Evolutionary conservation across 306 rosid genomes (phyloP).

Genomic region (Rosa chinensis): DNA sequence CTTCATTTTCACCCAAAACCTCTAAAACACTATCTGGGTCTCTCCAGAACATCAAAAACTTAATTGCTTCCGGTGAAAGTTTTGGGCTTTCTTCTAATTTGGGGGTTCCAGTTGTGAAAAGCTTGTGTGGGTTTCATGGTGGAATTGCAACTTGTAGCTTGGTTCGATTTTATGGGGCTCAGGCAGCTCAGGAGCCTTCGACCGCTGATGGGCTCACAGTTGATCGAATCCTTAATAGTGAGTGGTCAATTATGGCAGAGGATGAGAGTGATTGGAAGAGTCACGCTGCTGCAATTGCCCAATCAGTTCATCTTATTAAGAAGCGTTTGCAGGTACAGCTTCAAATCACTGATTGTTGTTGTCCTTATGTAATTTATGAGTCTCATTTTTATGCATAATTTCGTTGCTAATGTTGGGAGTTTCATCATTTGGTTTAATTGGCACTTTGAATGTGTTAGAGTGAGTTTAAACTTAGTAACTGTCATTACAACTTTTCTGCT

Average conservation of each 20-base stretch:
- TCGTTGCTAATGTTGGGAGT: neutral
- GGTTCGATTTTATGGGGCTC: conserved; percentile 47
- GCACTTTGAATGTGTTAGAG: neutral
- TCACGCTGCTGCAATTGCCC: conserved; percentile 83
- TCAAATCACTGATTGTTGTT: neutral
- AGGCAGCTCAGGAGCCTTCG: conserved; percentile 47
- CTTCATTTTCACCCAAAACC: conserved; percentile 22
- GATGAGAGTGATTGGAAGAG: conserved; percentile 86
- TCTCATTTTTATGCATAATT: neutral
- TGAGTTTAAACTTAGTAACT: neutral
- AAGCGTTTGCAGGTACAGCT: conserved; percentile 68
- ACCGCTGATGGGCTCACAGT: conserved; percentile 82
- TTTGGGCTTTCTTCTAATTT: conserved; percentile 14
- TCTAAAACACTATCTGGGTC: conserved; percentile 21
- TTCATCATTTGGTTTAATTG: neutral
- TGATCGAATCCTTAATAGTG: conserved; percentile 52
- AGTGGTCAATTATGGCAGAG: conserved; percentile 68
- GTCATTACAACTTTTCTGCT: neutral
- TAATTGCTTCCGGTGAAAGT: neutral
- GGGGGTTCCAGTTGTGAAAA: conserved; percentile 9
- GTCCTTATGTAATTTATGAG: neutral
- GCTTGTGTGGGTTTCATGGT: conserved; percentile 16
- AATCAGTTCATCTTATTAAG: conserved; percentile 76
- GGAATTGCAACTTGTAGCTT: conserved; percentile 10
- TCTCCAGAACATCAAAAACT: neutral